Evolutionary conservation across 768 basidiomycete species (phyloP), one percentile per base, ranked within the genome.

Genomic region (Psilocybe azurescens): DNA sequence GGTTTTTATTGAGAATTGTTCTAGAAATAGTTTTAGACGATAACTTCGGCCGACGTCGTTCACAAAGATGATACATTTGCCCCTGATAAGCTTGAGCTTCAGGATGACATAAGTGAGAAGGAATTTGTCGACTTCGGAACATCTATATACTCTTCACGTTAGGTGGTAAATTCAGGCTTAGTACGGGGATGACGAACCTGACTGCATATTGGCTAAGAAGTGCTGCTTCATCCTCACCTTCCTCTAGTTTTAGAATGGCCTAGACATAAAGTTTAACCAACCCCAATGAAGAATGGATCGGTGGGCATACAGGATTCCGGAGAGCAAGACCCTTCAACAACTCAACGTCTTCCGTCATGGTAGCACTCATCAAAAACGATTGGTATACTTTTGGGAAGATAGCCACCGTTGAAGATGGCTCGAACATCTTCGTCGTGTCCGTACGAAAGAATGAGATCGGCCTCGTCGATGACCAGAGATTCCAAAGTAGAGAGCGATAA

Each of bases 41-140:
- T 99, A 99, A 56, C 90, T 90, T 24, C 97, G 88, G 67, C 97
- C 96, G 50, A 97, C 91, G 70, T 94, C 90, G 77, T 98, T 98
- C 56, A 99, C 97, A 70, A 99, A 99, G 41, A 99, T 77, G 65
- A 99, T 91, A 68, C 91, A 93, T 87, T 99, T 98, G 47, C 97
- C 97, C 72, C 91, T 89, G 75, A 99, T 89, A 61, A 99, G 90
- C 73, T 89, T 93, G 68, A 99, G 88, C 75, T 98, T 99, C 72
- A 99, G 88, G 63, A 99, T 93, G 38, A 99, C 95, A 72, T 97
- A 99, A 30, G 90, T 89, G 62, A 99, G 84, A 13, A 99, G 88
- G 77, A 99, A 99, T 77, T 98, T 99, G 84, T 99, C 96, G 64
- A 89, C 87, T 83, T 99, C 97, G 11, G 93, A 88, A 70, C 94